Base-by-base conservation (phyloP, 164 flowering plant genomes). In the Sedum album region DNA sequence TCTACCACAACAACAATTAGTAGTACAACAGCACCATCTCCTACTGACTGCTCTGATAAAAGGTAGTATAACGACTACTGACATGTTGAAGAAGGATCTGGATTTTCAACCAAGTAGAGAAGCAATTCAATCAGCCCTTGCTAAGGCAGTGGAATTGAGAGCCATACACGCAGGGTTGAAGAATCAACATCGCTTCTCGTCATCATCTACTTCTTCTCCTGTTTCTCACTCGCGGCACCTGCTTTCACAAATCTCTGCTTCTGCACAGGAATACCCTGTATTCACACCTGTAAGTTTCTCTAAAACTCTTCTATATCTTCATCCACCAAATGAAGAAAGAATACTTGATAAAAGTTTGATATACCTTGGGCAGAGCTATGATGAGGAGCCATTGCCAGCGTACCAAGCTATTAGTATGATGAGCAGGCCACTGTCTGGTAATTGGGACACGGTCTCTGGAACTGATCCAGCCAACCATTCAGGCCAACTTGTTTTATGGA, bases 181-280 rank as follows among this genome's bases (percentile, higher is more conserved):
- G 71, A 85, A 71, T 84, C 82, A 44, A 83, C 66, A 77, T 83
- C 44, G 78, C 72, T n/a, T n/a, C n/a, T n/a, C 76, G 70, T 70
- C 70, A 61, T 78, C 66, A 17, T 69, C 83, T 63, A 39, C 82
- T 73, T 79, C 94, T 48, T 82, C 74, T 76, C 64, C 82, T 69
- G 53, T 71, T 76, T 69, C 83, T 13, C 79, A 69, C n/a, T n/a
- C n/a, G n/a, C n/a, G n/a, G n/a, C n/a, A n/a, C n/a, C n/a, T n/a
- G n/a, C n/a, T n/a, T n/a, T n/a, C n/a, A n/a, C n/a, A n/a, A n/a
- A n/a, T n/a, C n/a, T 55, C 86, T 84, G 35, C 76, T 72, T 86
- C 97, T 73, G 92, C 88, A 70, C 91, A 93, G 60, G 97, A 91
- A 69, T 93, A 93, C 76, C 98, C 98, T 63, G 88, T 90, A 78